These are phyloP conservation scores for Backusella psychrophila DNA, from an alignment of 192 early-diverging fungal genomes.

Conservation along the genomic window DNA sequence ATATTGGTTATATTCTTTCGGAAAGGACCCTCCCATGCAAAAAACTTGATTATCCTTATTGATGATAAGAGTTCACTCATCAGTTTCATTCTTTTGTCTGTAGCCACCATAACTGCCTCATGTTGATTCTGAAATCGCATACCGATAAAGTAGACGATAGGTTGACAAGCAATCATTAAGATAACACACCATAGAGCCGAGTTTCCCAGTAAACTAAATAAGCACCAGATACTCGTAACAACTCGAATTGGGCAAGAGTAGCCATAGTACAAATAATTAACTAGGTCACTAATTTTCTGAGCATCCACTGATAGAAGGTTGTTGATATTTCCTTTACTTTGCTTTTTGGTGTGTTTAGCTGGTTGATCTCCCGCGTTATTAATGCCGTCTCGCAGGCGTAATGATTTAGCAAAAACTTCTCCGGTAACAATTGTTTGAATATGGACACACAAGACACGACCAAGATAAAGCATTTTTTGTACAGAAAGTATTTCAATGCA, in stretches of 20 bases:
- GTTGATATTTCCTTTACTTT: background rate
- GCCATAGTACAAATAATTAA: background rate
- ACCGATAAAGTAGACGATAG: background rate
- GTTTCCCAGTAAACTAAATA: background rate
- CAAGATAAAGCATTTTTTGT: slow-evolving; percentile 1
- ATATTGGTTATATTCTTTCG: background rate
- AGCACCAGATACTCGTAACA: background rate
- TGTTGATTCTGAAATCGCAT: background rate
- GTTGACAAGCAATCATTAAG: background rate
- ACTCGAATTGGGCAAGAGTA: background rate
- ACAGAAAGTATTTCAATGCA: background rate
- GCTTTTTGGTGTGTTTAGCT: background rate
- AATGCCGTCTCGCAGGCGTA: background rate
- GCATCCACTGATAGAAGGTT: background rate
- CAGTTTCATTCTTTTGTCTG: background rate
- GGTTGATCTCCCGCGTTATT: background rate
- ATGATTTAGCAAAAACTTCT: background rate
- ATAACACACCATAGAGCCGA: background rate
- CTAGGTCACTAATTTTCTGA: background rate
- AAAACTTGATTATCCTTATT: background rate
- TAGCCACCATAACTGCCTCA: background rate
- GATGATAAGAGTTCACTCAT: background rate
- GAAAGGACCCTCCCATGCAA: background rate
- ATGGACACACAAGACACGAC: background rate
- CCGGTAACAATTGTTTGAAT: background rate